Base-by-base conservation (phyloP, 1,284 basidiomycete species). In the Vanrija pseudolonga region DNA sequence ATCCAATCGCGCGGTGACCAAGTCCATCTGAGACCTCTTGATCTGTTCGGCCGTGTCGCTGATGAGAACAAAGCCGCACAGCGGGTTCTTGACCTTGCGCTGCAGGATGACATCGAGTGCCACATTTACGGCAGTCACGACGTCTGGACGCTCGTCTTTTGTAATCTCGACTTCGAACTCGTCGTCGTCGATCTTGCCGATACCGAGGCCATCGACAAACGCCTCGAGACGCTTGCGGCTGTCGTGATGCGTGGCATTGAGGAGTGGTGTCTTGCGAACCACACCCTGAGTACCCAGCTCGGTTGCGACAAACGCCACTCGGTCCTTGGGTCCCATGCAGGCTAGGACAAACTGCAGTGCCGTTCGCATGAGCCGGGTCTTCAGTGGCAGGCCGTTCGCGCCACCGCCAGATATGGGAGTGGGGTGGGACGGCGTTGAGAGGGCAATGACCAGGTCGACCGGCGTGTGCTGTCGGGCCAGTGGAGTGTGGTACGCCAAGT, bases 1-100 rank as follows among this genome's bases (percentile, higher is more conserved):
- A 69, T 98, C 95, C 0, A 93, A 89, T 42, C 95, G 87, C 41
- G 94, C 93, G 57, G 96, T 86, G 26, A 97, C 91, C 18, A 98
- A 83, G 68, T 98, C 93, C 91, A 98, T 97, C 76, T 97, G 92
- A n/a, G 90, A 89, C n/a, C 92, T 85, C 47, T 90, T 85, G 12
- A 93, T 90, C 60, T 84, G 87, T 67, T 97, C 93, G 6, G 87
- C 80, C 1, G 90, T 87, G 69, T 98, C 95, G 73, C 90, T 92
- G 63, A 98, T 85, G 20, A 98, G 82, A 44, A 97, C 78, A 85
- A 98, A 89, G 18, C 91, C 91, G 0, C 90, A 87, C 15, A 94
- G 77, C 0, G 91, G 85, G 72, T 96, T 97, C 64, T 90, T 88
- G 38, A 85, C 79, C 79, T 95, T 96, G 56, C 95, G 87, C 71